These are phyloP conservation scores for Leccinum aurantiacum DNA, from an alignment of 768 basidiomycete species.

Conservation along the genomic window DNA sequence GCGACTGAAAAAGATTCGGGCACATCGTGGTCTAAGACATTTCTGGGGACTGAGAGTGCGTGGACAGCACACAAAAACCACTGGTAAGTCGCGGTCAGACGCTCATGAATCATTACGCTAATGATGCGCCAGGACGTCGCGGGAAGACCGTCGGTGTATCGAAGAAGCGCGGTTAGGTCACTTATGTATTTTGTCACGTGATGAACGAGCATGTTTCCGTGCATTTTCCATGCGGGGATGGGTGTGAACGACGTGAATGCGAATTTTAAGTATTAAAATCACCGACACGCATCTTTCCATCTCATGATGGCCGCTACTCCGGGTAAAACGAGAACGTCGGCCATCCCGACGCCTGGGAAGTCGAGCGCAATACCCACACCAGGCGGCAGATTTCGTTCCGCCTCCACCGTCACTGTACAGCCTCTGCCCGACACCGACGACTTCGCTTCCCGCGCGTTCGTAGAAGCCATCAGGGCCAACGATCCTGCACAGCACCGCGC, in stretches of 20 bases:
- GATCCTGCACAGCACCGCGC: slow-evolving; percentile 73
- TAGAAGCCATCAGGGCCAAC: slow-evolving; percentile 77
- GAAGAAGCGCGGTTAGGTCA: slow-evolving; percentile 70
- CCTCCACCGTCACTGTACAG: slow-evolving; percentile 49
- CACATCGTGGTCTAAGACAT: slow-evolving; percentile 91
- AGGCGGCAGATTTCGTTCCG: slow-evolving; percentile 59
- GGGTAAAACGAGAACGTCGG: slow-evolving; percentile 42
- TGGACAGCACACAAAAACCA: slow-evolving; percentile 99
- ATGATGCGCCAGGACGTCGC: slow-evolving; percentile 65
- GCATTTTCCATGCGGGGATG: neutral
- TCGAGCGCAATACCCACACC: slow-evolving; percentile 64
- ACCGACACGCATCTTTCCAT: neutral
- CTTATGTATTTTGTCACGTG: slow-evolving; percentile 25
- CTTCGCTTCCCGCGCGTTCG: slow-evolving; percentile 69
- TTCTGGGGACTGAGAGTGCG: slow-evolving; percentile 95
- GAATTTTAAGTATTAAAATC: neutral
- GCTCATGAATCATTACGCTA: neutral
- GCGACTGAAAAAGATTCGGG: slow-evolving; percentile 98
- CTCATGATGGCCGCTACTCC: slow-evolving; percentile 33
- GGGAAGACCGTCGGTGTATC: slow-evolving; percentile 97
- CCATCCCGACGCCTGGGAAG: slow-evolving; percentile 49
- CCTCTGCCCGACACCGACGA: slow-evolving; percentile 44
- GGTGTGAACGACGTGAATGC: neutral
- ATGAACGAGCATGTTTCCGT: neutral
- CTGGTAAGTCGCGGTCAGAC: slow-evolving; percentile 51